Evolutionary conservation across 2,329 filamentous ascomycete species (phyloP).

Genomic region (Onygenales sp.): DNA sequence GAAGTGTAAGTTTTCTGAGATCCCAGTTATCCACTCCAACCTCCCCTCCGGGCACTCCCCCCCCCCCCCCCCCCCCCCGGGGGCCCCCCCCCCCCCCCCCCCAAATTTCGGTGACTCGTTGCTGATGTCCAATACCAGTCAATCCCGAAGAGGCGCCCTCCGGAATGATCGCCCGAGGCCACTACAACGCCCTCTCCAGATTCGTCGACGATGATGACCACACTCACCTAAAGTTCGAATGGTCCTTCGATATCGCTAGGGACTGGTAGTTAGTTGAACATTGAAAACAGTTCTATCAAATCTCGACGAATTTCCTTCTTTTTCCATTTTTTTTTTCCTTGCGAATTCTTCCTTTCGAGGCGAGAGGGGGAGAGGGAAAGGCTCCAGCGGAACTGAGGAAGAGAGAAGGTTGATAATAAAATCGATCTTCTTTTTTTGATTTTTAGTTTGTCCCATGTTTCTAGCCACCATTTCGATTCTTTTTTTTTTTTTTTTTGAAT

Average conservation of each 20-base stretch:
- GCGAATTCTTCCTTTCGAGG: neutral
- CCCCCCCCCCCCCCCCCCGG: neutral
- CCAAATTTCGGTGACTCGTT: neutral
- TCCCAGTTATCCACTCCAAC: conserved; percentile 11
- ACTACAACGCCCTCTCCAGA: conserved; percentile 80
- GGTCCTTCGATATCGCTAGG: conserved; percentile 94
- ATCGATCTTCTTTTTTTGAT: too few species aligned
- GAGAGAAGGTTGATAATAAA: too few species aligned
- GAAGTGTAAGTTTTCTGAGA: conserved; percentile 57
- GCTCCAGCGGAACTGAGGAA: too few species aligned
- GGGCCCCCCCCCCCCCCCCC: too few species aligned
- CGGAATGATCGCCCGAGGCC: conserved; percentile 80
- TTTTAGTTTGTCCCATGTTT: too few species aligned
- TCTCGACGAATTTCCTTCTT: conserved; percentile 1
- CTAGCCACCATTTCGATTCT: too few species aligned
- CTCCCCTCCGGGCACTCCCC: neutral
- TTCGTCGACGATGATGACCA: conserved; percentile 95
- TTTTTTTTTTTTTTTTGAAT: too few species aligned
- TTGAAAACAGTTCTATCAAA: neutral
- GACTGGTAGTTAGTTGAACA: conserved; percentile 55
- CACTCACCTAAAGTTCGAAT: conserved; percentile 84
- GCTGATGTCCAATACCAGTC: conserved; percentile 46
- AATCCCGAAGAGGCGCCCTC: conserved; percentile 83
- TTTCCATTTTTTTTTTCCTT: neutral
- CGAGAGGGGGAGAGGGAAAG: neutral